These are phyloP conservation scores for Lichina pygmaea DNA, from an alignment of 495 filamentous ascomycete genomes.

Conservation along the genomic window DNA sequence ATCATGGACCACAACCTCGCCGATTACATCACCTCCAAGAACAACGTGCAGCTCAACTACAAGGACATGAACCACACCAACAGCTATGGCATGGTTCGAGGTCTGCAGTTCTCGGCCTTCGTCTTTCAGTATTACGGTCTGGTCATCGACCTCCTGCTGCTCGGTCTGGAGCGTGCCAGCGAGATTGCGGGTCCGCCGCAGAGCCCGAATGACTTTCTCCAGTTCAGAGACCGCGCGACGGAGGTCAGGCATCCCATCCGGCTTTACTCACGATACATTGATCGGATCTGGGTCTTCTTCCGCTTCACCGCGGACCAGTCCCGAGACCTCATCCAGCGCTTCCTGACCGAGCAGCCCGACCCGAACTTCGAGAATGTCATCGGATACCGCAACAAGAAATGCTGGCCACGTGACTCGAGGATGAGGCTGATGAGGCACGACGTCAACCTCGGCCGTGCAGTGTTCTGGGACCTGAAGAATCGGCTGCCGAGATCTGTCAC, in stretches of 20 bases:
- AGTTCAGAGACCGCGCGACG: conserved; percentile 76
- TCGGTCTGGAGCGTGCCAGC: conserved; percentile 80
- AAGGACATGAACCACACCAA: conserved; percentile 99
- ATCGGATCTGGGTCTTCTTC: conserved; percentile 96
- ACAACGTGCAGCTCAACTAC: conserved; percentile 97
- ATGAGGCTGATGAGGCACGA: conserved; percentile 99
- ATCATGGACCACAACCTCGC: conserved; percentile 99
- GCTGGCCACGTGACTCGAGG: conserved; percentile 90
- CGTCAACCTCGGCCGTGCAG: conserved; percentile 90
- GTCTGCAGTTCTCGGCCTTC: conserved; percentile 91
- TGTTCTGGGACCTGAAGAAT: conserved; percentile 99
- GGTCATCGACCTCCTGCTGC: conserved; percentile 77
- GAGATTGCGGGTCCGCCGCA: conserved; percentile 95
- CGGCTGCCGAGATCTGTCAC: conserved; percentile 80
- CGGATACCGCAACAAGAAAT: conserved; percentile 97
- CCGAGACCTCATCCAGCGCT: conserved; percentile 85
- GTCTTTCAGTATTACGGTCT: conserved; percentile 98
- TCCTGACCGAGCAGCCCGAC: conserved; percentile 93
- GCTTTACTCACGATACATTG: conserved; percentile 90
- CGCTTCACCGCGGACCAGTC: conserved; percentile 85
- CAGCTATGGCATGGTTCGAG: conserved; percentile 93
- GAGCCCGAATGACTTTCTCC: conserved; percentile 91
- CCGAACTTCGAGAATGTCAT: conserved; percentile 99
- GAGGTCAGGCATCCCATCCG: conserved; percentile 87
- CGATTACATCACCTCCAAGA: conserved; percentile 98